Evolutionary conservation across 1,284 basidiomycete genomes (phyloP), one percentile per base, ranked within the genome.

Genomic region (Kwoniella shivajii): DNA sequence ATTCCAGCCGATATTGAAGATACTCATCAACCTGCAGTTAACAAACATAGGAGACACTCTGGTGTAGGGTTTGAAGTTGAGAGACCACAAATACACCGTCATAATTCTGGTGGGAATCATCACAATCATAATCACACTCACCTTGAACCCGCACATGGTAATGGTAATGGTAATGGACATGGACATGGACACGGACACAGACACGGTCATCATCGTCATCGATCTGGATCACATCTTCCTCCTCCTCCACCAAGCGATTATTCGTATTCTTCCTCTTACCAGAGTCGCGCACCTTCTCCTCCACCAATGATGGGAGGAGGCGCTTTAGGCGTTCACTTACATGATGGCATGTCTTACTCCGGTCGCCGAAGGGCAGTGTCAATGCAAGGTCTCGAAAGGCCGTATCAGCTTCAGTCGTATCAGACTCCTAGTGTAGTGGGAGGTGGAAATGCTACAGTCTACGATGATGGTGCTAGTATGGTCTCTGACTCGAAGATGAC

Each of bases 401-500:
- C 49, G 9, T 41, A 43, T 33, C 43, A 54, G 9, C 22, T 31
- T 50, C 50, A 37, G 33, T 24, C 43, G 1, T 60, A 64, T 33
- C 54, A 53, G n/a, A n/a, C 53, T 6, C 51, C 53, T 6, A 58
- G 43, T 29, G 44, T 57, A 3, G 61, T 39, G 22, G 65, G 61
- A 4, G 43, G 18, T n/a, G 56, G 49, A 6, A 39, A 47, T 13
- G 56, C 54, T 11, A 41, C 33, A n/a, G 54, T 49, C 16, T 68
- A 65, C 43, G 68, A 72, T 43, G 70, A 70, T 59, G 65, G 61
- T 2, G 64, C 56, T 4, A 70, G 68, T 60, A 41, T 66, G 4
- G 61, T 61, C 0, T 57, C 59, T 3, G 69, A 63, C 3, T 63
- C 59, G n/a, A 59, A 44, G 13, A 61, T 69, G 64, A 71, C 69